phyloP scores from a whole-genome alignment of 805 yeast species.

The Candida ponderosae region DNA sequence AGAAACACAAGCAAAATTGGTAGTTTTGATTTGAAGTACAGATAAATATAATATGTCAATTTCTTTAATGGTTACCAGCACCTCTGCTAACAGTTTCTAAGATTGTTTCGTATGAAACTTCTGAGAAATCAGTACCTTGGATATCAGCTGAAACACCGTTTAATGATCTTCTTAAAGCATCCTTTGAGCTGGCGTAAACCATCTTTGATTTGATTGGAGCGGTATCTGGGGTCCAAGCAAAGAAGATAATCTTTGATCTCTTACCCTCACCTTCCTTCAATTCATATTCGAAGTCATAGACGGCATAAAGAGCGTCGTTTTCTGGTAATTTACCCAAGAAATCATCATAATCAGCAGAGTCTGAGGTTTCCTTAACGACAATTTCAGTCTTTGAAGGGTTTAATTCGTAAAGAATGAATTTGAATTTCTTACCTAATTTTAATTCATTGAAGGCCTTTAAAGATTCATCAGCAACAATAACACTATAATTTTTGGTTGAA shows the following conservation, averaged over 20 bases:
- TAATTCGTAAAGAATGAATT: constrained; percentile 74
- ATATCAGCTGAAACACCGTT: constrained; percentile 91
- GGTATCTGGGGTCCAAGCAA: constrained; percentile 97
- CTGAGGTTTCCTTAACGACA: constrained; percentile 79
- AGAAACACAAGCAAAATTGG: no score
- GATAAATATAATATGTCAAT: neutral
- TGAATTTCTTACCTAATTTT: constrained; percentile 86
- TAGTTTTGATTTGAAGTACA: no score
- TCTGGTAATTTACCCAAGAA: constrained; percentile 90
- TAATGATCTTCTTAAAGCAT: constrained; percentile 93
- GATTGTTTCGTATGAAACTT: constrained; percentile 91
- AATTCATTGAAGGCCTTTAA: constrained; percentile 90
- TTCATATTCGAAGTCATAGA: constrained; percentile 95
- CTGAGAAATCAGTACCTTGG: constrained; percentile 97
- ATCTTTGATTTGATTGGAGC: constrained; percentile 94
- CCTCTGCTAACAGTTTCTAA: constrained; percentile 84
- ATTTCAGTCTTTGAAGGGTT: constrained; percentile 86
- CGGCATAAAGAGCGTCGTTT: constrained; percentile 92
- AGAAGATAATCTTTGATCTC: constrained; percentile 65
- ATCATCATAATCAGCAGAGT: constrained; percentile 68
- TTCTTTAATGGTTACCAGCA: constrained; percentile 50
- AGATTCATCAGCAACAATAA: constrained; percentile 84
- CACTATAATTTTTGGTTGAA: constrained; percentile 35
- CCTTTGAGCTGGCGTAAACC: constrained; percentile 98
- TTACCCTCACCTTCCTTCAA: constrained; percentile 87